Percentiles rank a stretch among this genome's conserved stretches.
phyloP scores from a whole-genome alignment of 1,284 basidiomycete species.

The Trichosporon faecale region DNA sequence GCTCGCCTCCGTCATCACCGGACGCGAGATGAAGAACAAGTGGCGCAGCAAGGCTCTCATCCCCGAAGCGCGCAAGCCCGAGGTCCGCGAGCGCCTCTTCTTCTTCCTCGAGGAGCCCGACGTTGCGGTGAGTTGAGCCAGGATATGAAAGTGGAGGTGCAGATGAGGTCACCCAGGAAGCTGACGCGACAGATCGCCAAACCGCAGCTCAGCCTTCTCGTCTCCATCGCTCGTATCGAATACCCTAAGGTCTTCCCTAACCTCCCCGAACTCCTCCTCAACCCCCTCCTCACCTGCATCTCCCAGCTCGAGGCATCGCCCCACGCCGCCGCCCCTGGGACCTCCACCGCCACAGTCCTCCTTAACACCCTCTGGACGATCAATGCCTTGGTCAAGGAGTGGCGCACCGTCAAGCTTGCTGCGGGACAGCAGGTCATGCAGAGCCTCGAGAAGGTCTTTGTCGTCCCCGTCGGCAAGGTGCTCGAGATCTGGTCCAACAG shows the following conservation, averaged over 20 bases:
- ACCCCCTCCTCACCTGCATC: constrained; percentile 40
- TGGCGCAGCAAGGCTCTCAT: constrained; percentile 51
- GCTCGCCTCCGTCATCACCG: constrained; percentile 47
- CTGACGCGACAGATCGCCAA: constrained; percentile 43
- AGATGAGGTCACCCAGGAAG: constrained; percentile 17
- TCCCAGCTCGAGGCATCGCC: constrained; percentile 29
- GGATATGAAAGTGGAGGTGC: constrained; percentile 35
- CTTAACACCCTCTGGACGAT: constrained; percentile 52
- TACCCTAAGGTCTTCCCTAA: constrained; percentile 43
- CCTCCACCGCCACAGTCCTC: constrained; percentile 39
- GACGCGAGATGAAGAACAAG: constrained; percentile 49
- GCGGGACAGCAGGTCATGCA: constrained; percentile 47
- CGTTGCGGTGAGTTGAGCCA: constrained; percentile 29
- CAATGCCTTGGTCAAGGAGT: constrained; percentile 53
- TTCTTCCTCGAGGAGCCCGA: constrained; percentile 50
- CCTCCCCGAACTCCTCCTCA: constrained; percentile 42
- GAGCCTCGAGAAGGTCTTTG: constrained; percentile 38
- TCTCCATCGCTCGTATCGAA: constrained; percentile 49
- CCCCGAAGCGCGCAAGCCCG: constrained; percentile 47
- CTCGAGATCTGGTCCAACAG: constrained; percentile 40
- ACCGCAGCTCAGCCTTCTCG: constrained; percentile 47
- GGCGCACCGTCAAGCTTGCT: constrained; percentile 48
- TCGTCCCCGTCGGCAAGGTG: constrained; percentile 38
- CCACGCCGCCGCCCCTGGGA: constrained; percentile 24
- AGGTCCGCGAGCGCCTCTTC: constrained; percentile 46